Evolutionary conservation across 1,284 basidiomycete genomes (phyloP), one percentile per base, ranked within the genome.

Genomic region (Ceratobasidium theobromae): DNA sequence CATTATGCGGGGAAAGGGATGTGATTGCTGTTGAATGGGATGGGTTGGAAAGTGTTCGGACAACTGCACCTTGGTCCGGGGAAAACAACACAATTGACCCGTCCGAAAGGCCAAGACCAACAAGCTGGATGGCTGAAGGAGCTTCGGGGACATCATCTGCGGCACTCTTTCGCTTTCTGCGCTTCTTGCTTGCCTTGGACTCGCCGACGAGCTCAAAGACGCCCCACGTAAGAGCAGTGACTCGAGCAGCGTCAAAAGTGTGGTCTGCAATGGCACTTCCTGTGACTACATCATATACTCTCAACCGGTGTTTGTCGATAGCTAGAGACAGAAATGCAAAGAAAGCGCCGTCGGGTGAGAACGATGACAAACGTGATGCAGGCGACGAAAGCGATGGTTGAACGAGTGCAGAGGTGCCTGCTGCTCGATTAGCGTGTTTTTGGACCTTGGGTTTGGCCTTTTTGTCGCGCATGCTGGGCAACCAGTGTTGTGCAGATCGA

Each of bases 231-330:
- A 86, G 73, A 64, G 82, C 76, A 48, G 84, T 81, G 43, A 86
- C 82, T 49, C 84, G 80, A 64, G 81, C 80, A 23, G 77, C 79
- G 35, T 86, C 84, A 32, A 87, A 73, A 14, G 82, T 78, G 74
- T 85, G 78, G 71, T 89, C 86, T 9, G 84, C 82, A 27, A 84
- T 76, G 23, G 84, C 80, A 68, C 82, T 80, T 33, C 79, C 80
- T 9, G 84, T 81, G 14, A 78, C 71, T 3, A 84, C 82, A 73
- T 86, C 81, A 74, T 86, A 88, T 51, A 90, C 79, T 69, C 86
- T 84, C 65, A 90, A 76, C 43, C 86, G 82, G 73, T 89, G 87
- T 73, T 88, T 89, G 79, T 90, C 87, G 53, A 89, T 80, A 4
- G 87, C 82, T 21, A 88, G 80, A 30, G 86, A 86, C 51, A 89